Evolutionary conservation across 495 filamentous ascomycete species (phyloP), one percentile per base, ranked within the genome.

Genomic region (Penicillium roqueforti): DNA sequence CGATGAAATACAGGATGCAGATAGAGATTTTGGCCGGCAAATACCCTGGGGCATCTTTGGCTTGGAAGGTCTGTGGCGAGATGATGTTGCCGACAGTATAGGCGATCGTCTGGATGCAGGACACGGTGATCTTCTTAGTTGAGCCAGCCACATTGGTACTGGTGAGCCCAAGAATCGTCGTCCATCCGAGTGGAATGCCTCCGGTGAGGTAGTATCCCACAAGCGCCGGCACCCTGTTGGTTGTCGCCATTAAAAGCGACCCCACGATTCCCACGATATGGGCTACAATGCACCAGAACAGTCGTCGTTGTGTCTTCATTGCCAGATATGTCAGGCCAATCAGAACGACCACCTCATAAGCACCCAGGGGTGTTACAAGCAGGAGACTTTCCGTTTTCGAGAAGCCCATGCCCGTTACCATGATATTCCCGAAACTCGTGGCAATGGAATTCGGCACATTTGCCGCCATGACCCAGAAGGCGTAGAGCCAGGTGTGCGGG

Each of bases 121-220:
- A 80, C 1, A 84, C 77, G 0, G 83, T 86, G 1, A 84, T 85
- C 65, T 86, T 86, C 66, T 86, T 86, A 4, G 48, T 51, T 20
- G 37, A 39, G 13, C 83, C 83, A 1, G 80, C 77, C 1, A 84
- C 72, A 43, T 85, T 84, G 13, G 72, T 76, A 3, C 68, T 70
- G 31, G 80, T 79, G 14, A 81, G 62, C 1, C 68, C 71, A 4
- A 82, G 66, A 1, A 83, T 51, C 3, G 73, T 73, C 2, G 80
- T 79, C 62, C 81, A 82, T 4, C 75, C 73, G 28, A 74, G 76
- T 1, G 45, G 45, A 47, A 47, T 47, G 10, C 45, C 45, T 25
- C 45, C 4, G 73, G 66, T 73, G 6, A 82, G 53, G 45, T 83
- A 83, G 61, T 80, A 80, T 3, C 78, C 78, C 0, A 68, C 70